phyloP scores from a whole-genome alignment of 169 alveolate genomes.

The Plasmodium ovale region DNA sequence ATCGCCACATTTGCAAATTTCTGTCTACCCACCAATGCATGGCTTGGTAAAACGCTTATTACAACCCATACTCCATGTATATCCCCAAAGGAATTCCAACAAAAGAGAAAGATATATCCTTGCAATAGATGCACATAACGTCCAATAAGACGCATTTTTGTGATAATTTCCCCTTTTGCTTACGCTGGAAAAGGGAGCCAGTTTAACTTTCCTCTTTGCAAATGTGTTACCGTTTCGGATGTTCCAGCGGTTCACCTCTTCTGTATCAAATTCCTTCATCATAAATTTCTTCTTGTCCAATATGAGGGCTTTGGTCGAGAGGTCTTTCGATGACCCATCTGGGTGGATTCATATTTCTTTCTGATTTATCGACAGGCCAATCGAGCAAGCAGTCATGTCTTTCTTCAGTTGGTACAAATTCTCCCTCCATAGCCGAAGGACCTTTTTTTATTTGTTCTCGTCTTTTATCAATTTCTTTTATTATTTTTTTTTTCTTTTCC shows the following conservation, averaged over 20 bases:
- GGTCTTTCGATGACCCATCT: constrained; percentile 77
- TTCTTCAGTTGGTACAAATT: constrained; percentile 61
- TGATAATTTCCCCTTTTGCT: too few relatives aligned
- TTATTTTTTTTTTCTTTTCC: constrained; percentile 67
- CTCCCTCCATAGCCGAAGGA: constrained; percentile 67
- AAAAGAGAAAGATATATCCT: too few relatives aligned
- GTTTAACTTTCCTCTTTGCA: neutral
- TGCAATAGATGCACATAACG: too few relatives aligned
- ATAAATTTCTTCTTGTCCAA: constrained; percentile 73
- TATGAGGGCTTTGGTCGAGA: constrained; percentile 54
- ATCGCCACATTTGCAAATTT: too few relatives aligned
- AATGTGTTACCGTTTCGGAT: neutral
- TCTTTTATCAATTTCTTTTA: constrained; percentile 63
- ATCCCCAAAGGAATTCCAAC: too few relatives aligned
- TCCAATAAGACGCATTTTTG: too few relatives aligned
- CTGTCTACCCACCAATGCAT: too few relatives aligned
- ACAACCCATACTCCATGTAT: too few relatives aligned
- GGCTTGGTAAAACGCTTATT: too few relatives aligned
- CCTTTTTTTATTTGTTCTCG: constrained; percentile 73
- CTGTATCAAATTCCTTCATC: constrained; percentile 62
- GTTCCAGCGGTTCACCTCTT: neutral
- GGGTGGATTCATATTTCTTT: constrained; percentile 76
- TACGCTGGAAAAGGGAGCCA: neutral
- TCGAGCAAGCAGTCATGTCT: constrained; percentile 77
- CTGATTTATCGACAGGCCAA: constrained; percentile 77